Base-by-base conservation (phyloP, 139 green algal genomes). In the Chlorella vulgaris region DNA sequence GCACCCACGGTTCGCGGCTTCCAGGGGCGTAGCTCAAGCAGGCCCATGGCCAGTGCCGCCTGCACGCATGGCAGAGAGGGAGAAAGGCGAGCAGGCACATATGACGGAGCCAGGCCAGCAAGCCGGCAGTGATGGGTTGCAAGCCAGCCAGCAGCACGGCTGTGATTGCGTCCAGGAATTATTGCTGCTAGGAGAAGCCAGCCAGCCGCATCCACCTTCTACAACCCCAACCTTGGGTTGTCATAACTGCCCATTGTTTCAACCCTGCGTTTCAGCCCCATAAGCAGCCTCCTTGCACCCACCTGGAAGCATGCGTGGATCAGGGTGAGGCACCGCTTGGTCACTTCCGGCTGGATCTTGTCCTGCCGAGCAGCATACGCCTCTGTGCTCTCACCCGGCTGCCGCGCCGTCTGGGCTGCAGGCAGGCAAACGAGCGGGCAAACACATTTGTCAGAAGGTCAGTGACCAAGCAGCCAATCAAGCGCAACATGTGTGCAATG, bases 1-100 rank as follows among this genome's bases (percentile, higher is more conserved):
- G 93, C 66, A 19, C 94, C 94, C 3, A 97, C 89, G 3, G 90
- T 93, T 60, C 94, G 90, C 1, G 94, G 93, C 88, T 94, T 94
- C 78, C 93, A 89, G 28, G 92, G 91, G 10, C 82, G 77, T 71
- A 92, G 78, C 69, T 84, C 80, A 76, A 94, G 81, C 78, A 97
- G 86, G 2, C 94, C 93, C 28, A 84, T 75, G 7, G 94, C 94
- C 61, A 97, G 83, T 35, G 86, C 60, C 0, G 92, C 88, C 91
- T 97, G 91, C 39, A 61, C 0, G 22, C 28, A 18, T 6, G 4
- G 60, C 21, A 36, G 21, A 0, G 15, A 38, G 15, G n/a, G 15
- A 68, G 26, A 15, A 10, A 68, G 60, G 7, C n/a, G 60, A 19
- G n/a, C 24, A 15, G 19, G 74, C 15, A 65, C 24, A 55, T n/a